Evolutionary conservation across 495 filamentous ascomycete species (phyloP).

Genomic region (Neurospora sp.): DNA sequence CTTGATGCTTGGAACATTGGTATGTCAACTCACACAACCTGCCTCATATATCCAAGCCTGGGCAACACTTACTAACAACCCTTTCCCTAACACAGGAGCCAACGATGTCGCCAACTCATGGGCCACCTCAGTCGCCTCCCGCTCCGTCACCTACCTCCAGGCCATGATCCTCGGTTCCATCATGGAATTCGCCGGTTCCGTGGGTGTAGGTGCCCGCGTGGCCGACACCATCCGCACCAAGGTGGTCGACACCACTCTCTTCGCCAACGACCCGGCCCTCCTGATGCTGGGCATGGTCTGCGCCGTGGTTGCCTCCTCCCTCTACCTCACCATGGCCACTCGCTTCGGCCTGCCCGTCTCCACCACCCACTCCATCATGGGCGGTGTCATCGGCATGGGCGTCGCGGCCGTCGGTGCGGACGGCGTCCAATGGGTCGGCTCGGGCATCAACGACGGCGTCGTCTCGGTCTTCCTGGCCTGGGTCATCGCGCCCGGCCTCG

Average conservation of each 20-base stretch:
- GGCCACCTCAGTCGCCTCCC: constrained; percentile 59
- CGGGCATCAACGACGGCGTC: constrained; percentile 33
- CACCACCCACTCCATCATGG: constrained; percentile 55
- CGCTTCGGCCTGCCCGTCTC: constrained; percentile 47
- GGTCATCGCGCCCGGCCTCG: constrained; percentile 51
- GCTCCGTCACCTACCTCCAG: constrained; percentile 52
- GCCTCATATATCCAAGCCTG: not conserved
- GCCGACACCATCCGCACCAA: constrained; percentile 58
- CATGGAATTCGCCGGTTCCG: constrained; percentile 58
- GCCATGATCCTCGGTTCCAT: constrained; percentile 57
- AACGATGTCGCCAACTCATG: constrained; percentile 74
- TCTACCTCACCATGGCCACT: constrained; percentile 49
- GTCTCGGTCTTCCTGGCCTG: constrained; percentile 39
- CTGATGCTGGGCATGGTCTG: constrained; percentile 56
- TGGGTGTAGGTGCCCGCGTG: constrained; percentile 53
- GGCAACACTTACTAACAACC: not conserved
- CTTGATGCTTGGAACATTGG: constrained; percentile 64
- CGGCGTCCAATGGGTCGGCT: constrained; percentile 46
- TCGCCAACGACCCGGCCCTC: constrained; percentile 39
- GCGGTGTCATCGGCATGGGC: constrained; percentile 54
- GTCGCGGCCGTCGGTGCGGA: constrained; percentile 43
- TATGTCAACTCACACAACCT: constrained; percentile 4
- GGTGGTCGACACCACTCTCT: constrained; percentile 45
- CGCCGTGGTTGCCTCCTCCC: constrained; percentile 49
- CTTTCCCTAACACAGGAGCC: constrained; percentile 33